phyloP scores from a whole-genome alignment of 2,329 filamentous ascomycete species.

The Calonectria crousiana region DNA sequence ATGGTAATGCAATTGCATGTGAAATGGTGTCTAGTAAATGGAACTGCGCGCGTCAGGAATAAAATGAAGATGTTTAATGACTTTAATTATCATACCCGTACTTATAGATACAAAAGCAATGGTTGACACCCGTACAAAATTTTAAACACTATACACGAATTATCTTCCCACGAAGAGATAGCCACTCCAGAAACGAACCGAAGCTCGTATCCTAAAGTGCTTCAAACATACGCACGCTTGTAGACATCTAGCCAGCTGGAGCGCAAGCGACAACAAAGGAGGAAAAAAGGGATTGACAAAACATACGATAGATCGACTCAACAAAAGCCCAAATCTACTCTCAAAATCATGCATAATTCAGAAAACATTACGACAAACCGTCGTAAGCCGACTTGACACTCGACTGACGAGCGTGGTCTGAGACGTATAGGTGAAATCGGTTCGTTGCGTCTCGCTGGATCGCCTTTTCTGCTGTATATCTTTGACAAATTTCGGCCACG shows the following conservation, averaged over 20 bases:
- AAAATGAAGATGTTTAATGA: not conserved
- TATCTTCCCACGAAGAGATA: not conserved
- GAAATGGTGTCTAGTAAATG: not conserved
- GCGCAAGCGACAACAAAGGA: not conserved
- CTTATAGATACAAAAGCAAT: not conserved
- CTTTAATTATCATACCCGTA: not conserved
- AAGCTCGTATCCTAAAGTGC: not conserved
- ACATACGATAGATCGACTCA: not conserved
- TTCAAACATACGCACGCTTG: not conserved
- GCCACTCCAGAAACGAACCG: not conserved
- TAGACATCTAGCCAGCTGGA: not conserved
- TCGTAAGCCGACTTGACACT: not conserved
- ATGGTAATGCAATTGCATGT: not conserved
- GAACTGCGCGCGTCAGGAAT: not conserved
- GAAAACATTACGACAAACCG: not conserved
- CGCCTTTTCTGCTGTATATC: constrained; percentile 35
- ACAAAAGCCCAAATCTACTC: too few species aligned
- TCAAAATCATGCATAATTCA: not conserved
- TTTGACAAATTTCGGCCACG: constrained; percentile 71
- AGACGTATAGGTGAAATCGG: not conserved
- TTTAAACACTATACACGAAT: not conserved
- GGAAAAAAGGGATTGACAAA: not conserved
- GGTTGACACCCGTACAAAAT: not conserved
- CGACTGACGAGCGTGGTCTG: not conserved
- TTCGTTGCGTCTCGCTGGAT: not conserved